Base-by-base conservation (phyloP, 2,329 filamentous ascomycete species). In the Alternaria panax region DNA sequence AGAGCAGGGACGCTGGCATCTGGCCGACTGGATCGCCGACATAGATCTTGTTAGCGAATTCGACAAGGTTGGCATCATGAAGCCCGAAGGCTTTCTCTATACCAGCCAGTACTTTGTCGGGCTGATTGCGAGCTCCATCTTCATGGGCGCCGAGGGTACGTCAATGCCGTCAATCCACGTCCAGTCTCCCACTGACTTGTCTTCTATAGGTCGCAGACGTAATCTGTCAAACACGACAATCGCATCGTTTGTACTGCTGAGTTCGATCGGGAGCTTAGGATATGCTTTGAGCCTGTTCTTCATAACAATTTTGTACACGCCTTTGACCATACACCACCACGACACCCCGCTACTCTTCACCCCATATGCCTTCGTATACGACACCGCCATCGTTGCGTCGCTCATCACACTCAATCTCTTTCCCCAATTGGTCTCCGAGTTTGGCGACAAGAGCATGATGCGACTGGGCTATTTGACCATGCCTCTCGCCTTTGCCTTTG, bases 251-350 rank as follows among this genome's bases (percentile, higher is more conserved):
- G 80, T 88, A 59, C 73, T 83, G 14, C 75, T 90, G n/a, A 83
- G 84, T 16, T 86, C 89, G 53, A 78, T 87, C 5, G 82, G 88
- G 53, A 86, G 83, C 55, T 76, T 90, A 11, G 87, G 86, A 0
- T 88, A 86, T 65, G 85, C 87, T 2, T 84, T 87, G 73, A 89
- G 87, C 65, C 75, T 90, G 28, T 90, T 90, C 77, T 88, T 86
- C 68, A 69, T 88, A 9, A 82, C 85, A 7, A 77, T 89, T 27
- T 77, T 88, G 9, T 80, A 88, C 25, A 87, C 84, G 0, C 86
- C 86, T 1, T 71, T 83, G 5, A 83, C 85, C 1, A 60, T 85
- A 52, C 76, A 69, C 71, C 70, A 57, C 53, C 68, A 59, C 20
- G 75, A 66, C 57, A 69, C 51, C 45, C 74, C 59, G 40, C 70